Base-by-base conservation (phyloP, 495 filamentous ascomycete genomes). In the Penicillium cosmopolitanum region DNA sequence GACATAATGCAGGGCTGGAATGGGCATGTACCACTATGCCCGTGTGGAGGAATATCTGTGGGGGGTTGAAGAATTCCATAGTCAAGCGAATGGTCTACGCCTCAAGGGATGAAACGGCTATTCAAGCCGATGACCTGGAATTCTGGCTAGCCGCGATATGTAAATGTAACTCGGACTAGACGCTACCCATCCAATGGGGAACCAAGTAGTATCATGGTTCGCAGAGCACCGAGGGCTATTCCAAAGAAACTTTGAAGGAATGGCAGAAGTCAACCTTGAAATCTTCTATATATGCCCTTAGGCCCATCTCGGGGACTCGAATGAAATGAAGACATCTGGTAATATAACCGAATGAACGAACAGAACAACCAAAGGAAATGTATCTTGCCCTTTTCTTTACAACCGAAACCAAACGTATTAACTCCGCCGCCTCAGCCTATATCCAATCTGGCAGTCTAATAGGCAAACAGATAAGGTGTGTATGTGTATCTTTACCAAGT, bases 401-500 rank as follows among this genome's bases (percentile, higher is more conserved):
- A 51, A 21, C 48, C 48, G 15, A 16, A 23, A 31, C 8, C 4
- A 31, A n/a, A 31, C 23, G 28, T 51, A n/a, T 31, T n/a, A 33
- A 51, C 23, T n/a, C 15, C 48, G 16, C 48, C 48, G 33, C 25
- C 13, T 11, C 15, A 33, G 48, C 18, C 16, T 33, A 25, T 33
- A 51, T 33, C 46, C 51, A 38, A 12, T 36, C 33, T 55, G 16
- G 11, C 35, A 12, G 19, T 33, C 18, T 51, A 43, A 36, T 53
- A 21, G 10, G 44, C 13, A 18, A 12, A 18, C 44, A 18, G 15
- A 19, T 13, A 31, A 31, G 28, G 28, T 31, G 8, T 31, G 28
- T 31, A 31, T 31, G 28, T 31, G 28, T 31, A 31, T 31, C 28
- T 31, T 6, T 31, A 31, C 28, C 25, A 28, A 28, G 6, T 7